A percentile compares a stretch with the other conserved stretches of the same genome.
These are phyloP conservation scores for Rhodotorula sp. DNA, from an alignment of 1,284 basidiomycete species.

Conservation along the genomic window DNA sequence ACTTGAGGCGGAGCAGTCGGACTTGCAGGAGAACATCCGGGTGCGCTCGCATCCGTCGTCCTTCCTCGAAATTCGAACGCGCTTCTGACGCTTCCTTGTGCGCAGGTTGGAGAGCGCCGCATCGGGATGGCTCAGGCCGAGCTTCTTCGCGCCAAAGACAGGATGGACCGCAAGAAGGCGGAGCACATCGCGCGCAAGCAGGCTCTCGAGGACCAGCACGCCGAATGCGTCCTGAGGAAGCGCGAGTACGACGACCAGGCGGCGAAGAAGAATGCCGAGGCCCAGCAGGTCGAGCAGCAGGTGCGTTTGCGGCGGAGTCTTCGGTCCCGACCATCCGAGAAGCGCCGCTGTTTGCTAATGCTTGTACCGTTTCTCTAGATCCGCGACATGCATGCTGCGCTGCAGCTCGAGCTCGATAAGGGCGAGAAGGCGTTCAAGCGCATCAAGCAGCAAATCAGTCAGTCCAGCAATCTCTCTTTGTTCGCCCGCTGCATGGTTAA, in stretches of 20 bases:
- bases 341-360: too few relatives aligned
- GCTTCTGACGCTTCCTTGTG: too few relatives aligned
- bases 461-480: not conserved
- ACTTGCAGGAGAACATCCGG: constrained; percentile 32
- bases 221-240: constrained; percentile 17
- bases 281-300: constrained; percentile 26
- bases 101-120: constrained; percentile 29
- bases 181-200: constrained; percentile 24
- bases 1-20: constrained; percentile 30
- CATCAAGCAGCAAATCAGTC: constrained; percentile 36
- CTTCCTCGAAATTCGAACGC: fast-evolving
- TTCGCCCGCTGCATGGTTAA: too few relatives aligned
- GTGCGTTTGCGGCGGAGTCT: constrained; percentile 21
- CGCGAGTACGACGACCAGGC: constrained; percentile 32
- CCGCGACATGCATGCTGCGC: constrained; percentile 21
- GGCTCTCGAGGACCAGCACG: constrained; percentile 32
- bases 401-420: constrained; percentile 35
- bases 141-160: constrained; percentile 33
- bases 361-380: too few relatives aligned
- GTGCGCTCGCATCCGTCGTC: not conserved
- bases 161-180: constrained; percentile 31
- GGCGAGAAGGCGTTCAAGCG: constrained; percentile 38
- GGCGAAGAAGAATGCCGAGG: constrained; percentile 36
- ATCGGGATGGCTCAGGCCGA: constrained; percentile 34
- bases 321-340: too few relatives aligned